These are phyloP conservation scores for Leishmania tarentolae DNA, from an alignment of 208 protist genomes.

Conservation along the genomic window DNA sequence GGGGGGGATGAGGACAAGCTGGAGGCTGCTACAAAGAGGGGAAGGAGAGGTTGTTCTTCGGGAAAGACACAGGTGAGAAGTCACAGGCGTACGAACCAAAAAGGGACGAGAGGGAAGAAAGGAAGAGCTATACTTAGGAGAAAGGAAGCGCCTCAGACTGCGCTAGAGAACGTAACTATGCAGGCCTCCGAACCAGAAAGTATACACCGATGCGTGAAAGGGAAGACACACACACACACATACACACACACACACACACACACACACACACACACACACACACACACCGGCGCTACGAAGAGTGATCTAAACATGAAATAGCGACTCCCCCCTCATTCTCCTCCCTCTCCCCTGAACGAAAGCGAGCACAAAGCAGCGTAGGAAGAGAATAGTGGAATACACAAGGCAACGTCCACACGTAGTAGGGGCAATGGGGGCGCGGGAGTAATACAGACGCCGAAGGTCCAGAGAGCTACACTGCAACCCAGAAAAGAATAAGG, in stretches of 20 bases:
- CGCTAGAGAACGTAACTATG: neutral
- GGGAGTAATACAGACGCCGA: conserved; percentile 5
- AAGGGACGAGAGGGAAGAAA: too few species aligned
- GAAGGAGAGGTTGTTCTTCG: neutral
- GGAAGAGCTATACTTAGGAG: neutral
- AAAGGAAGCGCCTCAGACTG: neutral
- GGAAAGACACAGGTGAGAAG: neutral
- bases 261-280: neutral
- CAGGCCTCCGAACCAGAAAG: too few species aligned
- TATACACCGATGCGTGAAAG: too few species aligned
- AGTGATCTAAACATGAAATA: neutral
- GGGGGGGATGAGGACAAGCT: neutral
- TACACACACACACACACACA: neutral
- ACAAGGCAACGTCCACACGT: neutral
- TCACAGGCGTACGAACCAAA: too few species aligned
- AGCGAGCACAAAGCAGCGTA: neutral
- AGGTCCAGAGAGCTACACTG: neutral
- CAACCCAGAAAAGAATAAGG: neutral
- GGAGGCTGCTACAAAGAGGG: neutral
- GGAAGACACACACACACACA: neutral
- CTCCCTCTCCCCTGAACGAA: too few species aligned
- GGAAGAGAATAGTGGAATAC: neutral
- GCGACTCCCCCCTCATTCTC: too few species aligned
- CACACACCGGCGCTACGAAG: neutral
- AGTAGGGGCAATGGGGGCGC: neutral